Evolutionary conservation across 192 early-diverging fungal genomes (phyloP).

Genomic region (Gorgonomyces haynaldii): DNA sequence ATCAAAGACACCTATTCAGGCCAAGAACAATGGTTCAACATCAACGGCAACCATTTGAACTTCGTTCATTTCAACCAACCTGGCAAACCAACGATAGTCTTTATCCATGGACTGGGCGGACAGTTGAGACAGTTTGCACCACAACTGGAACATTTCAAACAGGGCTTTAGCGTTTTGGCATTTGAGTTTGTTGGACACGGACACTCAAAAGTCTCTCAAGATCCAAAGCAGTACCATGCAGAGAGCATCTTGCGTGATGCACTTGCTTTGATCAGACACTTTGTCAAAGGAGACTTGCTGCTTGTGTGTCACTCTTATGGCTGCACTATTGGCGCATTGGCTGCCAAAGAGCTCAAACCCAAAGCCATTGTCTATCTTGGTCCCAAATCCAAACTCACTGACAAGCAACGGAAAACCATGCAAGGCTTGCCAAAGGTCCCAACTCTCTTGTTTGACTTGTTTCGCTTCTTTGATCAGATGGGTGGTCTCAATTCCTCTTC

Average conservation of each 20-base stretch:
- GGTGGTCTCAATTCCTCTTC: constrained; percentile 1
- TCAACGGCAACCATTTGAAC: too few species aligned
- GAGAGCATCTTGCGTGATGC: too few species aligned
- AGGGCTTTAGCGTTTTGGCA: neutral
- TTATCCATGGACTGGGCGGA: constrained; percentile 7
- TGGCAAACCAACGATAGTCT: too few species aligned
- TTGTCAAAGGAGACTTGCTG: neutral
- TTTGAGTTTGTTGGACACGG: constrained; percentile 5
- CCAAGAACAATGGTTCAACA: too few species aligned
- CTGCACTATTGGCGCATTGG: neutral
- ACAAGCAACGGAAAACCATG: neutral
- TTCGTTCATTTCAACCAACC: too few species aligned
- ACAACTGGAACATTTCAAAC: neutral
- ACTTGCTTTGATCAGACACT: neutral
- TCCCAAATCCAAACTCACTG: neutral
- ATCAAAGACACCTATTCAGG: too few species aligned
- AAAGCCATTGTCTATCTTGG: neutral
- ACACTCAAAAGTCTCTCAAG: neutral
- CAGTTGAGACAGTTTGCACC: neutral
- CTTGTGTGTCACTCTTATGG: constrained; percentile 8
- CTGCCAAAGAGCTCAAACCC: neutral
- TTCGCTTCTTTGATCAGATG: neutral
- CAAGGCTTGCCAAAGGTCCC: neutral
- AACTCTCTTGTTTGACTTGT: neutral
- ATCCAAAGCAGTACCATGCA: neutral